phyloP scores from a whole-genome alignment of 129 eudicot species.

The Heracleum sosnowskyi region DNA sequence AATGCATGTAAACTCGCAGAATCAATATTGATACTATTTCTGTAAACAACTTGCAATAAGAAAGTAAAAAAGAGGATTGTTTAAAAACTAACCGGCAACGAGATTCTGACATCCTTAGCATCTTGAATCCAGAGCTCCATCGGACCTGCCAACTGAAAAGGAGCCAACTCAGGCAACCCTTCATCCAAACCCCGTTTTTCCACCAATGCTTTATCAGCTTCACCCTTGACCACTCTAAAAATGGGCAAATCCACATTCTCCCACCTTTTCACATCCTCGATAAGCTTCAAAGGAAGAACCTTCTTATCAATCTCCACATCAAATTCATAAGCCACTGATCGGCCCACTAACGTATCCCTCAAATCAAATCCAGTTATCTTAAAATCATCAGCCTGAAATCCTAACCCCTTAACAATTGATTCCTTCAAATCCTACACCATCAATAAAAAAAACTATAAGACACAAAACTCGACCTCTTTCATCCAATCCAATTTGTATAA shows the following conservation, averaged over 20 bases:
- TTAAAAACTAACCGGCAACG: conserved; percentile 65
- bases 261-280: conserved; percentile 92
- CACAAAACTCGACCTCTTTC: not conserved
- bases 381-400: conserved; percentile 80
- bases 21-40: not conserved
- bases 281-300: conserved; percentile 65
- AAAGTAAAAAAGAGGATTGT: not conserved
- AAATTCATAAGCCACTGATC: conserved; percentile 80
- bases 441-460: conserved; percentile 2
- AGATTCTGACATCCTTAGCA: conserved; percentile 83
- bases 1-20: not conserved
- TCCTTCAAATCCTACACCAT: conserved; percentile 78
- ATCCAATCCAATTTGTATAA: not conserved
- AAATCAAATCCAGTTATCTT: conserved; percentile 85
- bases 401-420: conserved; percentile 87
- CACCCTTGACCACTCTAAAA: conserved; percentile 47
- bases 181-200: conserved; percentile 33
- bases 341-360: conserved; percentile 77
- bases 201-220: conserved; percentile 53
- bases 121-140: conserved; percentile 99
- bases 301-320: conserved; percentile 82
- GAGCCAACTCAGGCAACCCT: conserved; percentile 69
- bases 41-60: not conserved
- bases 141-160: conserved; percentile 93
- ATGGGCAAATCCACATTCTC: conserved; percentile 87